phyloP scores from a whole-genome alignment of 2,329 filamentous ascomycete genomes.

The Drechslera avenae region DNA sequence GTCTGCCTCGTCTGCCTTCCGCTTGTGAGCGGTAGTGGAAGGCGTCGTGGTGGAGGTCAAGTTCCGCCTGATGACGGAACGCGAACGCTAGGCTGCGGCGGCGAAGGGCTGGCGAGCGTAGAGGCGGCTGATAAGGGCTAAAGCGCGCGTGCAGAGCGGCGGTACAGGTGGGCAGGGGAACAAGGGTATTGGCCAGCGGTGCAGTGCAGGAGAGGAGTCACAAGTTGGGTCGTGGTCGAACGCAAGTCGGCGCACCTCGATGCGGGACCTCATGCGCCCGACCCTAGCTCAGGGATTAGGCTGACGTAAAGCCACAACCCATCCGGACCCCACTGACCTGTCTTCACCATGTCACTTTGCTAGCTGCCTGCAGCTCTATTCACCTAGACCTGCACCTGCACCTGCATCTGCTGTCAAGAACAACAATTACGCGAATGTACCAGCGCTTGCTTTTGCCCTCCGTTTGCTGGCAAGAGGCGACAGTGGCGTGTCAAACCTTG shows the following conservation, averaged over 20 bases:
- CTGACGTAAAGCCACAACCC: slow-evolving; percentile 6
- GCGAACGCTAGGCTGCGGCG: slow-evolving; percentile 47
- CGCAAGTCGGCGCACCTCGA: slow-evolving; percentile 3
- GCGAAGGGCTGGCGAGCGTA: slow-evolving; percentile 17
- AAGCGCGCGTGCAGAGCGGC: slow-evolving; percentile 8
- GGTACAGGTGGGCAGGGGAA: slow-evolving; percentile 3
- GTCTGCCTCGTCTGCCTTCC: slow-evolving; percentile 47
- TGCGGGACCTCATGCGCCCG: slow-evolving; percentile 9
- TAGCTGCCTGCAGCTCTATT: too few relatives aligned
- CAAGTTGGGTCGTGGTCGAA: slow-evolving; percentile 5
- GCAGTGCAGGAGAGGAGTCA: slow-evolving; percentile 1
- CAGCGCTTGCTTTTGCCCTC: too few relatives aligned
- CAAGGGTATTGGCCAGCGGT: slow-evolving; percentile 14
- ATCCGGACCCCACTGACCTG: background rate
- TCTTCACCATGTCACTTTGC: too few relatives aligned
- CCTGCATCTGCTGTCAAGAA: too few relatives aligned
- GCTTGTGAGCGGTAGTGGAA: slow-evolving; percentile 42
- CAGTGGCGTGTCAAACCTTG: too few relatives aligned
- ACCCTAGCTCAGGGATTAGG: slow-evolving; percentile 7
- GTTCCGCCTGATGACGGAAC: slow-evolving; percentile 50
- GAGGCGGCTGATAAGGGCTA: slow-evolving; percentile 9
- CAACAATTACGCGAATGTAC: too few relatives aligned
- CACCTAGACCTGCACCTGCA: too few relatives aligned
- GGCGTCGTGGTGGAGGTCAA: slow-evolving; percentile 44
- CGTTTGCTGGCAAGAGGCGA: too few relatives aligned